Base-by-base conservation (phyloP, 139 green algal species). In the Tetradesmus lagerheimii region DNA sequence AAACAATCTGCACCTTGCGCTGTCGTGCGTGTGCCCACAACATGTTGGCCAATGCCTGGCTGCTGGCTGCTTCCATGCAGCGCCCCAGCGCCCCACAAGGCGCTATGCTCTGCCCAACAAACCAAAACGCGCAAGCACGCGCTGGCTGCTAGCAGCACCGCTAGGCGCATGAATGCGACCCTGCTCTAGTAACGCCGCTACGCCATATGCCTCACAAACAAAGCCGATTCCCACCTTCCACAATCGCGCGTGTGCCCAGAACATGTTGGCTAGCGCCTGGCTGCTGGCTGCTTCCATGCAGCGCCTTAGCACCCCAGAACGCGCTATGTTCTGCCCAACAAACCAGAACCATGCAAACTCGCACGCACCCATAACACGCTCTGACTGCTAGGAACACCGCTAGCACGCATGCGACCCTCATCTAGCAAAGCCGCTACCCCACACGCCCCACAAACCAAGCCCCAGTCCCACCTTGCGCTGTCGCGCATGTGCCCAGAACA, bases 31-130 rank as follows among this genome's bases (percentile, higher is more conserved):
- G 87, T 78, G 87, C 79, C 37, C 71, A 81, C 53, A 87, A 57
- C 34, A 57, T 88, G 64, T 91, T 91, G n/a, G 87, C 78, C 57
- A 91, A 64, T 37, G 79, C 79, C 62, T 91, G 87, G 18, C 39
- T 82, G 57, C 79, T 41, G 14, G 37, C 20, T 27, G 34, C 23
- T n/a, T 1, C 0, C 29, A n/a, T 9, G 9, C 76, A 47, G 9
- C 25, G 25, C 34, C 12, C 12, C 34, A 83, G 9, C 31, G 9
- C 76, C 16, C 18, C 9, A n/a, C n/a, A n/a, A n/a, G n/a, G n/a
- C n/a, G n/a, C n/a, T n/a, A n/a, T n/a, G n/a, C n/a, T n/a, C n/a
- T n/a, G n/a, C n/a, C n/a, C n/a, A n/a, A n/a, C n/a, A n/a, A n/a
- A n/a, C n/a, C n/a, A n/a, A n/a, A n/a, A n/a, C 74, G 20, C 74